These are phyloP conservation scores for Lachancea mirantina DNA, from an alignment of 805 yeast genomes.

Conservation along the genomic window DNA sequence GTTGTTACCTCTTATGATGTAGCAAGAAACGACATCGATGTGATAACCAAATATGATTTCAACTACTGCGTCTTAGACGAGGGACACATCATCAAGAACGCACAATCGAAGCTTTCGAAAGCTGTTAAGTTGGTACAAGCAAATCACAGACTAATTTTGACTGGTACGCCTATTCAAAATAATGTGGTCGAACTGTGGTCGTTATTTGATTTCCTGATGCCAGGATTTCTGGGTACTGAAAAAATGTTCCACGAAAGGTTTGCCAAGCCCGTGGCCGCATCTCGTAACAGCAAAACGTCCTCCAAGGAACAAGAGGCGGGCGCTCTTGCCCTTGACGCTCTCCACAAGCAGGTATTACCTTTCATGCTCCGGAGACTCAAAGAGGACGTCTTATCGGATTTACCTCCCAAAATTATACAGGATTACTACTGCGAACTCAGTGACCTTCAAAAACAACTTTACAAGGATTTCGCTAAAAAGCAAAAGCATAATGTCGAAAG, in stretches of 20 bases:
- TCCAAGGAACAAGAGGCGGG: slow-evolving; percentile 96
- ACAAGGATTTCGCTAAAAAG: slow-evolving; percentile 81
- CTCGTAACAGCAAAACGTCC: slow-evolving; percentile 79
- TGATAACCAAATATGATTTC: slow-evolving; percentile 54
- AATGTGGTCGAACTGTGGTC: slow-evolving; percentile 97
- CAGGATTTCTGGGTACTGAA: slow-evolving; percentile 95
- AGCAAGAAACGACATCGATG: slow-evolving; percentile 80
- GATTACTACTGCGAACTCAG: slow-evolving; percentile 96
- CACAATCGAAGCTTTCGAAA: slow-evolving; percentile 78
- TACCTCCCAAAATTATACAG: slow-evolving; percentile 97
- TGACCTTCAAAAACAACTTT: slow-evolving; percentile 79
- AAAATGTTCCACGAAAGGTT: slow-evolving; percentile 89
- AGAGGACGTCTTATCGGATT: slow-evolving; percentile 90
- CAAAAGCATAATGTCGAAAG: slow-evolving; percentile 67
- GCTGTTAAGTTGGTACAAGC: slow-evolving; percentile 79
- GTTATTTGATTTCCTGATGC: slow-evolving; percentile 94
- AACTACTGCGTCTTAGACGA: slow-evolving; percentile 96
- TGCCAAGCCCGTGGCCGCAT: slow-evolving; percentile 96
- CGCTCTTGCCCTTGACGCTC: slow-evolving; percentile 88
- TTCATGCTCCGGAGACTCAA: slow-evolving; percentile 92
- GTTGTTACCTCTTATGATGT: slow-evolving; percentile 95
- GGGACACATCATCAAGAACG: slow-evolving; percentile 94
- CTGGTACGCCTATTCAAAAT: slow-evolving; percentile 98
- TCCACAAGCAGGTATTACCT: slow-evolving; percentile 94
- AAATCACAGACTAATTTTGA: slow-evolving; percentile 80